Percentiles rank a stretch among this genome's conserved stretches.
phyloP scores from a whole-genome alignment of 257 asterid species.

The Voacanga thouarsii region DNA sequence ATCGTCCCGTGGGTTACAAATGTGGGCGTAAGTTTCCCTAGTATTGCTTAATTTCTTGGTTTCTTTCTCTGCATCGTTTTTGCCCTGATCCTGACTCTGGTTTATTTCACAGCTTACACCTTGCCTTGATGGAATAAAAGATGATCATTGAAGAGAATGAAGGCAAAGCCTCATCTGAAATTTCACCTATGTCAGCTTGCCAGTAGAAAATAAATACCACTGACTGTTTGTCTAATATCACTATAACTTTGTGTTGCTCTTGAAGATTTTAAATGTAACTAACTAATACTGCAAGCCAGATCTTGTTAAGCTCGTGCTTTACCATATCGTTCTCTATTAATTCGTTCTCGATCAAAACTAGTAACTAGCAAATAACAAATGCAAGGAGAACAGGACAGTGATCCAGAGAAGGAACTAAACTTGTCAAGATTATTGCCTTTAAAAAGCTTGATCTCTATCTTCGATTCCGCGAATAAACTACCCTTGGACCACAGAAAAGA shows the following conservation, averaged over 20 bases:
- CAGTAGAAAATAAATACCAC: background rate
- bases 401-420: background rate
- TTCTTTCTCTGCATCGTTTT: background rate
- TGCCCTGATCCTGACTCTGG: background rate
- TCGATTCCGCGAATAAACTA: background rate
- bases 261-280: background rate
- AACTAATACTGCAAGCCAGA: background rate
- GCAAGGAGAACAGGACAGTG: background rate
- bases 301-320: background rate
- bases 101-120: slow-evolving; percentile 39
- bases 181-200: background rate
- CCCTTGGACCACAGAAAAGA: background rate
- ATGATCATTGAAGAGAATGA: background rate
- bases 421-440: background rate
- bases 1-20: slow-evolving; percentile 61
- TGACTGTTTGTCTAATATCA: background rate
- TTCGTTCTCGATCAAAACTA: background rate
- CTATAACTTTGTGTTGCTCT: background rate
- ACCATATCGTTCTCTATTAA: background rate
- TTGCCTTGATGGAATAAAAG: slow-evolving; percentile 33
- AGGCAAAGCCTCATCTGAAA: background rate
- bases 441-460: background rate
- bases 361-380: background rate
- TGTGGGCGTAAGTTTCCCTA: slow-evolving; percentile 42
- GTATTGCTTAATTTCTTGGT: slow-evolving; percentile 18